Evolutionary conservation across 78 protist genomes (phyloP), one percentile per base, ranked within the genome.

Genomic region (Pirum gemmata): DNA sequence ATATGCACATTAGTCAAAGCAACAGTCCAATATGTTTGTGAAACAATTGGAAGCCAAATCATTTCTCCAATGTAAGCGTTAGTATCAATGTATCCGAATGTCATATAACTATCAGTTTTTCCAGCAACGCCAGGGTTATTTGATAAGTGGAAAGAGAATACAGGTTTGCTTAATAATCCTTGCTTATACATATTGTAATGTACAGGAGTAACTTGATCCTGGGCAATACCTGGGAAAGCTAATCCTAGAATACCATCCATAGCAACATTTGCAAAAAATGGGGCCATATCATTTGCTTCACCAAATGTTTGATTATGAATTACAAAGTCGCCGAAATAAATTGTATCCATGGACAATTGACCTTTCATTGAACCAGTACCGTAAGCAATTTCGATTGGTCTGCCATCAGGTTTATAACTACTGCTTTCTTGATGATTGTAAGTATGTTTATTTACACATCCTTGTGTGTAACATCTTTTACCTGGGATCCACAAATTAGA

Each of bases 201-300:
- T n/a, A 82, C 61, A 35, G 86, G 86, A 18, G 41, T 61, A 37
- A 82, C 86, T 61, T 82, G 37, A 61, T 82, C 86, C n/a, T 41
- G 29, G 18, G 86, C 41, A 0, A 82, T 82, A 35, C 61, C n/a
- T 35, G 35, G 41, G 86, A 82, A 82, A 39, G 86, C 86, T 39
- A 82, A 31, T 34, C 86, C 86, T 36, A 82, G 86, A 61, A 82
- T 82, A 35, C 86, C 86, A 61, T 82, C 86, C 41, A 82, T 82
- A 21, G 86, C 61, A 25, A n/a, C 34, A 21, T 82, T 35, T 25
- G 75, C 0, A 35, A 82, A 82, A 73, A 82, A 82, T 21, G 2
- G 73, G 8, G 86, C 86, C 86, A 82, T 82, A 31, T 82, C 41
- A 35, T 2, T 82, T 33, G 86, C 86, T 18, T 82, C 86, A 31